Conservation (phyloP, 116 monocot genomes). For the Posidonia oceanica region DNA sequence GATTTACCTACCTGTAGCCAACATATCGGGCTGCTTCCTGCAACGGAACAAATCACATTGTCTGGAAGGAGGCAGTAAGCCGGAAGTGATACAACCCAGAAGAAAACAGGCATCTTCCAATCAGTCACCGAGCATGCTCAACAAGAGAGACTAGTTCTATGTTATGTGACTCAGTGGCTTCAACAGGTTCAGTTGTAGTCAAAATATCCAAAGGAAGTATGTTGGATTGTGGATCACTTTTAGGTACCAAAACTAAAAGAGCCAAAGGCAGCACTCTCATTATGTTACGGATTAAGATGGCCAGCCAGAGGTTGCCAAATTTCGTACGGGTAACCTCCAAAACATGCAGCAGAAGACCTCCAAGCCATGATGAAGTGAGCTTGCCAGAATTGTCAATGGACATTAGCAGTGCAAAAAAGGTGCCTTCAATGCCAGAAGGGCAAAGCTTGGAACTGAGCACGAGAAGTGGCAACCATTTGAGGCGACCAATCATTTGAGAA, state of each 20-base stretch:
- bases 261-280: slow-evolving; percentile 41
- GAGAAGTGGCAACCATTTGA: slow-evolving; percentile 81
- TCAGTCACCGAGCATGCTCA: neutral
- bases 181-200: neutral
- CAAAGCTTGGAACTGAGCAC: slow-evolving; percentile 73
- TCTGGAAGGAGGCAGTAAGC: neutral
- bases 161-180: slow-evolving; percentile 10
- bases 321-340: slow-evolving; percentile 44
- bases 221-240: slow-evolving; percentile 25
- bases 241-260: slow-evolving; percentile 50
- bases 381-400: slow-evolving; percentile 52
- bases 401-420: slow-evolving; percentile 84
- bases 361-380: slow-evolving; percentile 57
- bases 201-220: slow-evolving; percentile 36
- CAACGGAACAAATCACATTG: neutral
- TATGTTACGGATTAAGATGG: slow-evolving; percentile 46
- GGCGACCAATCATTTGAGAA: slow-evolving; percentile 39
- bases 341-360: slow-evolving; percentile 50
- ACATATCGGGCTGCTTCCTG: too few species aligned
- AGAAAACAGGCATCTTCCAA: too few species aligned
- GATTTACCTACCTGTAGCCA: too few species aligned
- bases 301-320: slow-evolving; percentile 58
- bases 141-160: slow-evolving; percentile 24
- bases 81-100: neutral
- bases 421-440: slow-evolving; percentile 72